Conservation (phyloP, 495 filamentous ascomycete species). For the Trypethelium eluteriae region DNA sequence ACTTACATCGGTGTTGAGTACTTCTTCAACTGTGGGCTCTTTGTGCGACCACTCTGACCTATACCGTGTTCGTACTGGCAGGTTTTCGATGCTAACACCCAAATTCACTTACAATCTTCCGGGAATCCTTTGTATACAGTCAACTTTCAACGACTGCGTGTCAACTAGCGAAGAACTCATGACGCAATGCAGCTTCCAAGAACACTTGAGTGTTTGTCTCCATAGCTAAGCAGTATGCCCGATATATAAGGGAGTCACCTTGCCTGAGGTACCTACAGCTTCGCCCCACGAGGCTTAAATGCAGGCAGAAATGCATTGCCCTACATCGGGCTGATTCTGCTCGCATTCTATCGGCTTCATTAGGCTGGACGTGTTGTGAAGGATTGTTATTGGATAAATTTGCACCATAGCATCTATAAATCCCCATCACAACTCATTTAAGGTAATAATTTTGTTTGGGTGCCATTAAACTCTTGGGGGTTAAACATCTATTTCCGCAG, state of each 20-base stretch:
- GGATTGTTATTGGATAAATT: too few species aligned
- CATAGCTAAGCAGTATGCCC: too few species aligned
- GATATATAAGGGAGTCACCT: too few species aligned
- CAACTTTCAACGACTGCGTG: not conserved
- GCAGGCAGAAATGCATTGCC: not conserved
- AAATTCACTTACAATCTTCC: not conserved
- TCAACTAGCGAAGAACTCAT: not conserved
- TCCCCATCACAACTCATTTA: too few species aligned
- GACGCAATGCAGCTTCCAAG: not conserved
- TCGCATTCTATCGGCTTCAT: too few species aligned
- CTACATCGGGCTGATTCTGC: not conserved
- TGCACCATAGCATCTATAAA: too few species aligned
- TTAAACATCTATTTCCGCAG: too few species aligned
- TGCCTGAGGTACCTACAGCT: not conserved
- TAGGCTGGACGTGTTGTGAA: too few species aligned
- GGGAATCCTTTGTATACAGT: not conserved
- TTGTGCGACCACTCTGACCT: not conserved
- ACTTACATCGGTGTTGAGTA: constrained; percentile 1
- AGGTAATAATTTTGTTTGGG: too few species aligned
- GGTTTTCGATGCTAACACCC: not conserved
- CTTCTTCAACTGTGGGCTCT: not conserved
- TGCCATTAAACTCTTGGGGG: too few species aligned
- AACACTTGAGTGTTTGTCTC: too few species aligned
- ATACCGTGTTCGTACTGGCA: not conserved
- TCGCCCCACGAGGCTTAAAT: not conserved